Evolutionary conservation across 225 moss, liverwort and hornwort genomes (phyloP).

Genomic region (Straminergon stramineum): DNA sequence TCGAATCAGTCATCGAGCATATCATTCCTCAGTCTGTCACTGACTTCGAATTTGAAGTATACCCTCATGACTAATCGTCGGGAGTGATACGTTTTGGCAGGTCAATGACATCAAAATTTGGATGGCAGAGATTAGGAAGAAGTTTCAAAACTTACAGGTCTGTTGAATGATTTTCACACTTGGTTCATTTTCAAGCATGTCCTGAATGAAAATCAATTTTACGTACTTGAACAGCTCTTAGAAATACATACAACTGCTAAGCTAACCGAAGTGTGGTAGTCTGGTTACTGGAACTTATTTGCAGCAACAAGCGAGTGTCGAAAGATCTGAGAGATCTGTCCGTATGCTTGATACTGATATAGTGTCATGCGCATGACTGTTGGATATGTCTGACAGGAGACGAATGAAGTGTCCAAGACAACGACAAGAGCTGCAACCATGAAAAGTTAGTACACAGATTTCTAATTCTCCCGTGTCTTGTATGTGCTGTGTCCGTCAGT

Average conservation of each 20-base stretch:
- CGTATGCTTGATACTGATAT: not conserved
- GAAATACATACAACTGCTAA: not conserved
- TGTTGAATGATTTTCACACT: not conserved
- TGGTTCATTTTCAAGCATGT: not conserved
- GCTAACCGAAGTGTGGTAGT: not conserved
- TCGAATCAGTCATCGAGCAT: not conserved
- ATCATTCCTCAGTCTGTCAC: not conserved
- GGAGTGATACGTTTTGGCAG: not conserved
- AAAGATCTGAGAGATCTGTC: not conserved
- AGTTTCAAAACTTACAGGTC: conserved; percentile 48
- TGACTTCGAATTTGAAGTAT: not conserved
- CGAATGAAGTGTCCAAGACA: conserved; percentile 38
- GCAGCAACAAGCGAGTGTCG: not conserved
- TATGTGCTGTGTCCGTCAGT: not conserved
- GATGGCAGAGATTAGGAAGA: conserved; percentile 44
- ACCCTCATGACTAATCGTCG: not conserved
- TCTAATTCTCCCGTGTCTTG: not conserved
- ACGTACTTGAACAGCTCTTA: not conserved
- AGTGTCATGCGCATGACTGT: not conserved
- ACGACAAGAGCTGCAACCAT: conserved; percentile 42
- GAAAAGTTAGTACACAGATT: conserved; percentile 16
- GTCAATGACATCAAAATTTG: conserved; percentile 44
- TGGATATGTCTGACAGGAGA: conserved; percentile 1
- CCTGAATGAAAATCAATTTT: not conserved
- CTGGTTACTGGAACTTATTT: not conserved